phyloP scores from a whole-genome alignment of 768 basidiomycete genomes.

The Asterophora parasitica region DNA sequence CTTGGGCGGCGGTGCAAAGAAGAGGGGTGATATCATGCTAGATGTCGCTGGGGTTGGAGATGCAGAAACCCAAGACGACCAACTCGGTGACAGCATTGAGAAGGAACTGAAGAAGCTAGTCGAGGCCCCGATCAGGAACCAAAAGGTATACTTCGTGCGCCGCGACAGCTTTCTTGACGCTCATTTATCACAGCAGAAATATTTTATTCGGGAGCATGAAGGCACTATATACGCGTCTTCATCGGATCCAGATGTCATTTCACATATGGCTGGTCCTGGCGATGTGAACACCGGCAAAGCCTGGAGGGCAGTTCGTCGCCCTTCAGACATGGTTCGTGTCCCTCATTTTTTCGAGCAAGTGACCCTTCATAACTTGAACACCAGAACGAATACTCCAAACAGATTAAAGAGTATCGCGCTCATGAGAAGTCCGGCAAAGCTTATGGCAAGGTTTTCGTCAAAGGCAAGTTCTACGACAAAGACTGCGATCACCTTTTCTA shows the following conservation, averaged over 20 bases:
- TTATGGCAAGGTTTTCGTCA: conserved; percentile 92
- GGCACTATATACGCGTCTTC: conserved; percentile 78
- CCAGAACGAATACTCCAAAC: conserved; percentile 91
- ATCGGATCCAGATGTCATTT: conserved; percentile 64
- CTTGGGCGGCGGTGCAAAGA: conserved; percentile 28
- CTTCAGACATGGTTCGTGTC: conserved; percentile 85
- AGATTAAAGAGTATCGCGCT: conserved; percentile 75
- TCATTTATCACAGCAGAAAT: conserved; percentile 46
- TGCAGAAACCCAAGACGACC: conserved; percentile 37
- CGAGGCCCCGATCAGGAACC: conserved; percentile 34
- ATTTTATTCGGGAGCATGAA: conserved; percentile 76
- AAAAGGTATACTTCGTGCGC: conserved; percentile 32
- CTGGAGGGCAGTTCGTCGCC: conserved; percentile 83
- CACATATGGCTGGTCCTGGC: conserved; percentile 68
- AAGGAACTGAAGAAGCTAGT: conserved; percentile 65
- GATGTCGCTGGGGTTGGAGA: conserved; percentile 31
- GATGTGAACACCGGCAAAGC: conserved; percentile 80
- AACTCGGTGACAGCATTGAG: conserved; percentile 66
- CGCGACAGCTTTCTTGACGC: conserved; percentile 3
- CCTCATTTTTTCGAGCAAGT: conserved; percentile 6
- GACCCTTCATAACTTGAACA: neutral
- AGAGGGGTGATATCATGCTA: conserved; percentile 32
- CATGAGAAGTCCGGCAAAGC: conserved; percentile 77
- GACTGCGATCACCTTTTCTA: neutral
- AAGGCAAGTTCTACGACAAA: conserved; percentile 45